Evolutionary conservation across 768 basidiomycete species (phyloP).

Genomic region (Podaxis mareebaensis): DNA sequence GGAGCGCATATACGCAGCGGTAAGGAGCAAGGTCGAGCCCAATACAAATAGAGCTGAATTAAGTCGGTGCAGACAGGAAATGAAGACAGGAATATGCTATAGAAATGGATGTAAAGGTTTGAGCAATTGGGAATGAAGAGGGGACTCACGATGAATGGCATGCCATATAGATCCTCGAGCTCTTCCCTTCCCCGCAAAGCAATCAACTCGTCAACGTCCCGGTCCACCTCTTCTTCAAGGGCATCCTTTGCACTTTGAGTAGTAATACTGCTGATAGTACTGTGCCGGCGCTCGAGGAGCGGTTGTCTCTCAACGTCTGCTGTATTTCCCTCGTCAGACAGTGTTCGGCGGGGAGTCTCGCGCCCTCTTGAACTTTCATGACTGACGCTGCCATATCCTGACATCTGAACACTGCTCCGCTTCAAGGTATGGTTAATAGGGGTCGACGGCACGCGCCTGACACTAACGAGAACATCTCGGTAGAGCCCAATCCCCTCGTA

Average conservation of each 20-base stretch:
- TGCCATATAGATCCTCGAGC: constrained; percentile 75
- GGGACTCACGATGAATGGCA: constrained; percentile 72
- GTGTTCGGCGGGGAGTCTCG: background rate
- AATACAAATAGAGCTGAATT: constrained; percentile 72
- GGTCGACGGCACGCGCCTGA: constrained; percentile 25
- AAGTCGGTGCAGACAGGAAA: constrained; percentile 74
- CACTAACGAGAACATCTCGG: constrained; percentile 61
- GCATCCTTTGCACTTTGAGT: constrained; percentile 13
- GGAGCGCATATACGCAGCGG: constrained; percentile 61
- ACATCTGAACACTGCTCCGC: background rate
- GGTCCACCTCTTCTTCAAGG: constrained; percentile 49
- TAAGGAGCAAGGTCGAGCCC: constrained; percentile 63
- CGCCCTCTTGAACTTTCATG: background rate
- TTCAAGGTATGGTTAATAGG: background rate
- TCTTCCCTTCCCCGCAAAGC: constrained; percentile 69
- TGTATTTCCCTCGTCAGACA: background rate
- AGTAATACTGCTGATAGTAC: background rate
- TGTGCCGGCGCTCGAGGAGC: constrained; percentile 25
- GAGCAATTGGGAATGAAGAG: constrained; percentile 1
- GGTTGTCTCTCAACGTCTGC: constrained; percentile 35
- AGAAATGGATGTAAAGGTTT: constrained; percentile 12
- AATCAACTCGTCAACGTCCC: constrained; percentile 67
- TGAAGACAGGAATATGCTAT: constrained; percentile 73
- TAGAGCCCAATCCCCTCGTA: constrained; percentile 70
- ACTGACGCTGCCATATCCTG: constrained; percentile 1